These are phyloP conservation scores for Hypoxylon fragiforme DNA, from an alignment of 495 filamentous ascomycete species.

Conservation along the genomic window DNA sequence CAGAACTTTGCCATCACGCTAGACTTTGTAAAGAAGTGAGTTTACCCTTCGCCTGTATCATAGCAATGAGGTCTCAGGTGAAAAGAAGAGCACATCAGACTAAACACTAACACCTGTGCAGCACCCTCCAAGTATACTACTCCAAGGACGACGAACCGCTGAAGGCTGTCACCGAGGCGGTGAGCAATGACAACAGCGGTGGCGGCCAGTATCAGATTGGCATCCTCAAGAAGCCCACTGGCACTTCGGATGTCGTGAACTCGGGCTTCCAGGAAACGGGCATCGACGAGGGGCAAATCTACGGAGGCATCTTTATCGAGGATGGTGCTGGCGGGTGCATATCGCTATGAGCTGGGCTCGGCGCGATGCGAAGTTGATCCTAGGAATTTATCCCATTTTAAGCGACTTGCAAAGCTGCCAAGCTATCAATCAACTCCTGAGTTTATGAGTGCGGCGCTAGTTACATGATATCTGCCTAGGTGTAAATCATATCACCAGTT, in stretches of 20 bases:
- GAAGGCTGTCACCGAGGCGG: slow-evolving; percentile 48
- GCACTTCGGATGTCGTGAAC: slow-evolving; percentile 55
- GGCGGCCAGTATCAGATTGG: slow-evolving; percentile 61
- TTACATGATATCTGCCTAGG: no score
- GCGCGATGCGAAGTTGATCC: no score
- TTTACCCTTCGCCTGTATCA: background rate
- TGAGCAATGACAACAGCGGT: slow-evolving; percentile 55
- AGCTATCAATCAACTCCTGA: no score
- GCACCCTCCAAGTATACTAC: slow-evolving; percentile 59
- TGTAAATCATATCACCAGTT: no score
- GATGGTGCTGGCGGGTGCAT: slow-evolving; percentile 50
- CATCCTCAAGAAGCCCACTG: slow-evolving; percentile 60
- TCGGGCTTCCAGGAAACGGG: slow-evolving; percentile 55
- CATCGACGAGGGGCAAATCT: slow-evolving; percentile 58
- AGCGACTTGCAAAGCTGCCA: no score
- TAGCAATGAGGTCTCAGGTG: background rate
- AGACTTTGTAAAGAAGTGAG: slow-evolving; percentile 55
- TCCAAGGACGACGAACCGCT: slow-evolving; percentile 52
- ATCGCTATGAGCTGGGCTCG: slow-evolving; percentile 39
- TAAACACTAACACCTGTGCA: slow-evolving; percentile 18
- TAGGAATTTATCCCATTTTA: no score
- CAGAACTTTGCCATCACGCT: slow-evolving; percentile 63
- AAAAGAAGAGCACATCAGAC: background rate
- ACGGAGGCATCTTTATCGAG: slow-evolving; percentile 60
- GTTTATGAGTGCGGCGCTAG: no score